These are phyloP conservation scores for Eucalyptus grandis DNA, from an alignment of 345 rosid species.

Conservation along the genomic window DNA sequence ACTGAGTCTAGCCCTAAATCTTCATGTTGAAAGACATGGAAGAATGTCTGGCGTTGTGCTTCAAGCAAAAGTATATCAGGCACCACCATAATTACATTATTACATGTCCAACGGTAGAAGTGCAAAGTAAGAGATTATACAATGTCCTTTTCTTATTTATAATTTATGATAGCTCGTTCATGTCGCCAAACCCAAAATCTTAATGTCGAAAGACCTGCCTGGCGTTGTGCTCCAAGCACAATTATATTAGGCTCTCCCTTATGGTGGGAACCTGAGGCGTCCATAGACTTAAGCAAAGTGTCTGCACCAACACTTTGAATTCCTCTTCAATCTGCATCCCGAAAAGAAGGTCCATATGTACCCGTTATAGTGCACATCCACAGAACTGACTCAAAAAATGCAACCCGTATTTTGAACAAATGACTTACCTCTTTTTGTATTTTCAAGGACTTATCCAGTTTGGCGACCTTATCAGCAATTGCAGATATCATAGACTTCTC, in stretches of 20 bases:
- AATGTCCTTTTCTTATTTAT: neutral
- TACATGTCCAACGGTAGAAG: neutral
- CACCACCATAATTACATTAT: neutral
- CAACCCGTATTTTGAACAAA: neutral
- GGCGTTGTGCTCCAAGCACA: neutral
- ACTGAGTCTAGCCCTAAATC: neutral
- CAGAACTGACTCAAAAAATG: neutral
- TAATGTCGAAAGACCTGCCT: neutral
- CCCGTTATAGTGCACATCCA: neutral
- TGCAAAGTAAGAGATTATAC: neutral
- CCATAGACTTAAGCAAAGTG: neutral
- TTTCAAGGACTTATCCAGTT: neutral
- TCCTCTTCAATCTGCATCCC: neutral
- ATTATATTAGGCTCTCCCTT: neutral
- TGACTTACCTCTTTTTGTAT: neutral
- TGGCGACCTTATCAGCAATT: neutral
- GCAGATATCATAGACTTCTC: neutral
- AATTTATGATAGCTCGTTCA: neutral
- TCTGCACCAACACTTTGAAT: accelerated
- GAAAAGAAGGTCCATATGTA: neutral
- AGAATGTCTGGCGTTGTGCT: neutral
- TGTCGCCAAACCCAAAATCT: neutral
- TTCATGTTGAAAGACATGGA: neutral
- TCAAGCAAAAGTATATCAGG: neutral
- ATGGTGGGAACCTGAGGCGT: neutral